Conservation (phyloP, 768 basidiomycete genomes). For the Butyriboletus loyo region DNA sequence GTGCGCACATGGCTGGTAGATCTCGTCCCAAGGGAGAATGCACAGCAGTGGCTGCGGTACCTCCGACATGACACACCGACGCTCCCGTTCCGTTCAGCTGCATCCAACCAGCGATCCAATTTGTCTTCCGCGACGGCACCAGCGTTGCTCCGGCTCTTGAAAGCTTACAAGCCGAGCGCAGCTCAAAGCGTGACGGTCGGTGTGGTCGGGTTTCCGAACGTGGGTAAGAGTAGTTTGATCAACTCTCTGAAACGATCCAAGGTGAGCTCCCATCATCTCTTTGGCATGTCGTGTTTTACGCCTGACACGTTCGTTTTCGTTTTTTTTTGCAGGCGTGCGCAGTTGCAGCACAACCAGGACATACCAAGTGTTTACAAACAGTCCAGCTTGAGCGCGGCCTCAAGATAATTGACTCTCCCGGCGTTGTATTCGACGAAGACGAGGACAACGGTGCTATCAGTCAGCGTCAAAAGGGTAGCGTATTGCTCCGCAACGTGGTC, state of each 20-base stretch:
- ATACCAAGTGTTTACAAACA: slow-evolving; percentile 89
- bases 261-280: slow-evolving; percentile 36
- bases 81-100: slow-evolving; percentile 81
- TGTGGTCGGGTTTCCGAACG: slow-evolving; percentile 95
- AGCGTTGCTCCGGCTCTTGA: slow-evolving; percentile 74
- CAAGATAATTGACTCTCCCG: slow-evolving; percentile 91
- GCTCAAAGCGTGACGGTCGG: slow-evolving; percentile 78
- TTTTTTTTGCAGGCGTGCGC: slow-evolving; percentile 64
- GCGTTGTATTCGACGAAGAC: slow-evolving; percentile 93
- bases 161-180: slow-evolving; percentile 69
- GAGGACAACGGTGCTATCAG: slow-evolving; percentile 44
- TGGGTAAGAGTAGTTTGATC: slow-evolving; percentile 93
- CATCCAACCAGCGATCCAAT: slow-evolving; percentile 75
- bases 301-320: not conserved
- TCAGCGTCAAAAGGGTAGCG: slow-evolving; percentile 49
- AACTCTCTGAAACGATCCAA: slow-evolving; percentile 88
- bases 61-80: slow-evolving; percentile 93
- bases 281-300: not conserved
- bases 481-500: slow-evolving; percentile 83
- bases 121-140: slow-evolving; percentile 78
- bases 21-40: slow-evolving; percentile 83
- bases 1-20: slow-evolving; percentile 44
- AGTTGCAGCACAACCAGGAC: slow-evolving; percentile 92
- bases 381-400: slow-evolving; percentile 91
- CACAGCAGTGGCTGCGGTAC: slow-evolving; percentile 86